Evolutionary conservation across 208 protist species (phyloP), one percentile per base, ranked within the genome.

Genomic region (Trypanosoma conorhini): DNA sequence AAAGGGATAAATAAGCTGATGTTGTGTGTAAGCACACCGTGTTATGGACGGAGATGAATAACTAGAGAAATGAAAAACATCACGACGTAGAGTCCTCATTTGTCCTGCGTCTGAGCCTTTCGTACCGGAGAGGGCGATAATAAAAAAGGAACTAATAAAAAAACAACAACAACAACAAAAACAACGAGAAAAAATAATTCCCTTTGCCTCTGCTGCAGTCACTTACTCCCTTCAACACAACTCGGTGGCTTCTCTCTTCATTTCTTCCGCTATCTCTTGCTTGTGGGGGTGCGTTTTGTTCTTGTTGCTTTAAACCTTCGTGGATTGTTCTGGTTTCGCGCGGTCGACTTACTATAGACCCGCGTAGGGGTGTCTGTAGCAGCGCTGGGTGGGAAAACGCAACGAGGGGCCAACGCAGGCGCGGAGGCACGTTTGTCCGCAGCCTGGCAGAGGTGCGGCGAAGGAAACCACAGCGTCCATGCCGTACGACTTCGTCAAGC

Each of bases 401-500:
- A 30, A 22, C 7, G 48, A n/a, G 15, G 46, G 30, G 4, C 17
- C 7, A 22, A 56, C 21, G 38, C 8, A 9, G 21, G 33, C 61
- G 17, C 31, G 35, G 33, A 28, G 51, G 38, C 3, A 55, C 21
- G 9, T 22, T 22, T 12, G 21, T 22, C 24, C 21, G 8, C 22
- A 5, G 21, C n/a, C 24, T 26, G 21, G 51, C 12, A 61, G 51
- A 31, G 46, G 12, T 4, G 50, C 51, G 24, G 46, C 9, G 44
- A 38, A n/a, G 8, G 8, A n/a, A 31, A 56, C n/a, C 17, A 56
- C 3, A 33, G 1, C 13, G 7, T 1, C 19, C 35, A 70, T 70
- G 71, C 64, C 62, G 31, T 69, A 76, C 55, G 42, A 62, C 5
- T 76, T 70, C 54, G n/a, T 70, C 15, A 70, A 28, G 28, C 62